Evolutionary conservation across 345 rosid genomes (phyloP), one percentile per base, ranked within the genome.

Genomic region (Ceriops zippeliana): DNA sequence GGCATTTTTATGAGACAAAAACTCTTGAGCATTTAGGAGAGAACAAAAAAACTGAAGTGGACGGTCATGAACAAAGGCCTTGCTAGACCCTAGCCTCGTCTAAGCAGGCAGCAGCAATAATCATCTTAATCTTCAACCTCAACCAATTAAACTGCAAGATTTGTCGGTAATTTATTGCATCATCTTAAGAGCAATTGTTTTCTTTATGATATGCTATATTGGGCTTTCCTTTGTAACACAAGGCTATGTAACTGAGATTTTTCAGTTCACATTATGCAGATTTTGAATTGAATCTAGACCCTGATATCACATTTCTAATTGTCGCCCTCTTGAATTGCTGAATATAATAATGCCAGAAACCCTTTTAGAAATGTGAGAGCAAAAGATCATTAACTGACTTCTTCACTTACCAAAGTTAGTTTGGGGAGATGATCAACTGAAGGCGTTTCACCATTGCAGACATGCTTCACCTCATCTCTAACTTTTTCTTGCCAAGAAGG

Each of bases 401-500:
- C 26, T 8, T 21, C 30, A 35, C 79, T 76, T 83, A 95, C 99
- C 89, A 79, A 32, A 20, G 87, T 78, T 76, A 91, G 85, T 61
- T 86, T 90, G 58, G 98, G 69, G 62, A 95, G 92, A 53, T 89
- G 90, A 32, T 90, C 90, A 65, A 85, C 54, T 22, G 90, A 68
- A 6, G 90, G 92, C 59, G 79, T 67, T 68, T 78, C 76, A 16
- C 85, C 89, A 61, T 84, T 83, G 83, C 89, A 91, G 83, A 91
- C 90, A 47, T 81, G 79, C 3, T 73, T 73, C 15, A 95, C 79
- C 79, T 95, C 90, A 15, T 66, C 78, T 0, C 99, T 78, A 22
- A 91, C 87, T 57, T 84, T 90, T 7, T 95, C 85, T 73, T 95
- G 99, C 99, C 99, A 95, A 20, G 72, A 24, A 31, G 98, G 92